These are phyloP conservation scores for Rutstroemia sp. DNA, from an alignment of 2,329 filamentous ascomycete genomes.

Conservation along the genomic window DNA sequence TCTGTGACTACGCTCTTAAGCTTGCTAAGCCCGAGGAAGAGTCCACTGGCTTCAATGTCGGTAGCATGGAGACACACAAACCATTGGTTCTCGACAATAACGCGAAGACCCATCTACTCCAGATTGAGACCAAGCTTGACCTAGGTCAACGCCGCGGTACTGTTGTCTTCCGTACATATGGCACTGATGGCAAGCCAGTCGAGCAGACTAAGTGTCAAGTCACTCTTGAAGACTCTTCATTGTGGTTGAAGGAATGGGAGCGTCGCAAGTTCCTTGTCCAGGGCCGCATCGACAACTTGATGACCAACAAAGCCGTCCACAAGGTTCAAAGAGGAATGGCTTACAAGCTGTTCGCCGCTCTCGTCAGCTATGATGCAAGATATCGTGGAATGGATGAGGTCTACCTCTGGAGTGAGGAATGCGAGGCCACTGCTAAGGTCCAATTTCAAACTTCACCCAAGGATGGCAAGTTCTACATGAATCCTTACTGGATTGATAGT, in stretches of 20 bases:
- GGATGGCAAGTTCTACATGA: constrained; percentile 47
- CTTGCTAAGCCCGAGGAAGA: constrained; percentile 28
- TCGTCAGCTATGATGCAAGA: constrained; percentile 45
- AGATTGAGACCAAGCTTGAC: constrained; percentile 17
- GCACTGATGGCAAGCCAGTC: constrained; percentile 11
- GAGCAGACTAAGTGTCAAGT: constrained; percentile 9
- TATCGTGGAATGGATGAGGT: constrained; percentile 52
- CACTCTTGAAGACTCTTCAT: constrained; percentile 7
- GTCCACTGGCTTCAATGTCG: constrained; percentile 46
- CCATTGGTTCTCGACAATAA: constrained; percentile 48
- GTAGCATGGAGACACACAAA: constrained; percentile 60
- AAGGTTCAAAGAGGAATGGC: constrained; percentile 64
- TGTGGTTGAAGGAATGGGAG: constrained; percentile 8
- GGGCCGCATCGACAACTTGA: constrained; percentile 32
- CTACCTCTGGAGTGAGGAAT: constrained; percentile 41
- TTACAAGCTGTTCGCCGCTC: constrained; percentile 59
- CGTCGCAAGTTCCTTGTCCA: constrained; percentile 27
- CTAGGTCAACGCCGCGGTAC: constrained; percentile 8
- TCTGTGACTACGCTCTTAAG: constrained; percentile 48
- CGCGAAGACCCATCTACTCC: constrained; percentile 10
- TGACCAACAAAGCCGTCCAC: constrained; percentile 40
- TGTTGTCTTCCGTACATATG: constrained; percentile 13
- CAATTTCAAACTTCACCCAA: constrained; percentile 39
- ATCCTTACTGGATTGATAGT: constrained; percentile 53
- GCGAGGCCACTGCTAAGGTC: constrained; percentile 37